These are phyloP conservation scores for Gastrolobium bilobum DNA, from an alignment of 306 rosid genomes.

Conservation along the genomic window DNA sequence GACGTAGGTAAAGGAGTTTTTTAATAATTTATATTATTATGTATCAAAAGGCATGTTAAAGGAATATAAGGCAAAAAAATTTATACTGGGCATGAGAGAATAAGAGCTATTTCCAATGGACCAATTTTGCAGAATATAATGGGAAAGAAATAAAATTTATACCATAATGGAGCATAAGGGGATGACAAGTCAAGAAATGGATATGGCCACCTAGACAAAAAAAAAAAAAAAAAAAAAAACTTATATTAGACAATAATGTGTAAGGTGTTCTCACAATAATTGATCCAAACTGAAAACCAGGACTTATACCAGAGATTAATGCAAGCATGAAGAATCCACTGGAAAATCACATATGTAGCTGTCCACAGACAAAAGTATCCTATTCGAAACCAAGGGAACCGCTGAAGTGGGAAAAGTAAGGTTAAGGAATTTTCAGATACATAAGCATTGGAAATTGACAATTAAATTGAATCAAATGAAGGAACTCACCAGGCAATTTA, in stretches of 20 bases:
- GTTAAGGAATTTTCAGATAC: slow-evolving; percentile 25
- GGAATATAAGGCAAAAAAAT: background rate
- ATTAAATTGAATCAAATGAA: slow-evolving; percentile 41
- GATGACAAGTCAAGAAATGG: slow-evolving; percentile 98
- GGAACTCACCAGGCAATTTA: slow-evolving; percentile 82
- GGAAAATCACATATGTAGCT: slow-evolving; percentile 73
- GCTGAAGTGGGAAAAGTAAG: slow-evolving; percentile 55
- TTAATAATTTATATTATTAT: too few relatives aligned
- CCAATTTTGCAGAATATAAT: background rate
- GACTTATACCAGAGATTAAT: slow-evolving; percentile 74
- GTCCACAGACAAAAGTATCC: slow-evolving; percentile 97
- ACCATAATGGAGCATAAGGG: slow-evolving; percentile 89
- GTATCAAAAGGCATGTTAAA: too few relatives aligned
- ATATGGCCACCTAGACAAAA: slow-evolving; percentile 90
- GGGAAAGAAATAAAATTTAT: slow-evolving; percentile 19
- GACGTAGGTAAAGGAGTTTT: too few relatives aligned
- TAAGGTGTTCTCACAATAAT: background rate
- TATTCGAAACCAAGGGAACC: slow-evolving; percentile 93
- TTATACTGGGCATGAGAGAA: background rate
- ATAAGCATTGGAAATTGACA: slow-evolving; percentile 20
- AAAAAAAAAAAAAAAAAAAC: slow-evolving; percentile 6
- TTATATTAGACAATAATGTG: slow-evolving; percentile 25
- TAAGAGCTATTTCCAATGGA: slow-evolving; percentile 14
- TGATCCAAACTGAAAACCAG: slow-evolving; percentile 24
- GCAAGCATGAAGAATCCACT: slow-evolving; percentile 88